phyloP scores from a whole-genome alignment of 1,284 basidiomycete species.

The Leccinum fallax region DNA sequence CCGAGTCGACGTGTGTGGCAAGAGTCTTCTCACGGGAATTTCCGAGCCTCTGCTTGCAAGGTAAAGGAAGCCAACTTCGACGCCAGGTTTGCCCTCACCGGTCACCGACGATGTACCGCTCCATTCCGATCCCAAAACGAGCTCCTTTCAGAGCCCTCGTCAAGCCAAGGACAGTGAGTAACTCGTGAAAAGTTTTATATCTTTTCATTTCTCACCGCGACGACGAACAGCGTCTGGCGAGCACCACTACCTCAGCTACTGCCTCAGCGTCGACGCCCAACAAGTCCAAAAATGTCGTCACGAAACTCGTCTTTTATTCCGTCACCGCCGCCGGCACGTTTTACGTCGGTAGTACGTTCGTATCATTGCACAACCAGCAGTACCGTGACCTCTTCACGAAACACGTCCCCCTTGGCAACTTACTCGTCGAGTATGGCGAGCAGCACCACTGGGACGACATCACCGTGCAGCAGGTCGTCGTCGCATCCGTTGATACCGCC shows the following conservation, averaged over 20 bases:
- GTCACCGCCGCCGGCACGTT: slow-evolving; percentile 72
- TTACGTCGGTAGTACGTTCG: slow-evolving; percentile 77
- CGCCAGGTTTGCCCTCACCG: not conserved
- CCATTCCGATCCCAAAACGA: slow-evolving; percentile 55
- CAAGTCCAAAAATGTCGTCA: slow-evolving; percentile 51
- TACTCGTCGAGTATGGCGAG: slow-evolving; percentile 81
- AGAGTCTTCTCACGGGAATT: not conserved
- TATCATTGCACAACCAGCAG: slow-evolving; percentile 69
- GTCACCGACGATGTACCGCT: slow-evolving; percentile 54
- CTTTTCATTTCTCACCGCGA: not conserved
- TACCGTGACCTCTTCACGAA: slow-evolving; percentile 66
- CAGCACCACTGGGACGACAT: slow-evolving; percentile 76
- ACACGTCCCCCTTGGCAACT: slow-evolving; percentile 74
- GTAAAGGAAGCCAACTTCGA: not conserved
- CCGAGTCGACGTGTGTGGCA: too few species aligned
- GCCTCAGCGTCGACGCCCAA: slow-evolving; percentile 32
- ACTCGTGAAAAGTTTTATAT: not conserved
- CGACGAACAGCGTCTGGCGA: slow-evolving; percentile 55
- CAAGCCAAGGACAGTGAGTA: slow-evolving; percentile 44
- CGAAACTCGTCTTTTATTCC: slow-evolving; percentile 58
- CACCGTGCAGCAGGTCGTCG: slow-evolving; percentile 63
- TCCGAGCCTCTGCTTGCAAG: not conserved
- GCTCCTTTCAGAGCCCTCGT: slow-evolving; percentile 47
- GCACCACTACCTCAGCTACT: slow-evolving; percentile 35
- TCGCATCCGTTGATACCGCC: slow-evolving; percentile 33